Evolutionary conservation across 2,329 filamentous ascomycete species (phyloP).

Genomic region (Fusarium penzigii): DNA sequence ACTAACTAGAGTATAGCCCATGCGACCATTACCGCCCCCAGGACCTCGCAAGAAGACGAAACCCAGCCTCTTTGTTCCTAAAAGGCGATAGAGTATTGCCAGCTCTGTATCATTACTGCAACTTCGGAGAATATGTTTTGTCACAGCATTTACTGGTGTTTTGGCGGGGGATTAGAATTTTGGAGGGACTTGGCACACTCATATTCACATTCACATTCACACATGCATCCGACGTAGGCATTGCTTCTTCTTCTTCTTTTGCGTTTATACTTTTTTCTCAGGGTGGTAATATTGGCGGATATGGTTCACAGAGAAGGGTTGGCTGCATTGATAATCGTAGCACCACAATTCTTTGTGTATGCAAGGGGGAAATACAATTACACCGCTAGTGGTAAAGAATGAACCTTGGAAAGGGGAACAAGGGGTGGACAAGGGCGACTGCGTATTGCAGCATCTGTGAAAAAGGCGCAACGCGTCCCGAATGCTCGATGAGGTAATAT

Average conservation of each 20-base stretch:
- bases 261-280: not conserved
- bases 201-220: not conserved
- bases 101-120: not conserved
- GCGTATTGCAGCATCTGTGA: too few relatives aligned
- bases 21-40: conserved; percentile 26
- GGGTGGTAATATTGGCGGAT: not conserved
- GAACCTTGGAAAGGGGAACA: not conserved
- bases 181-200: not conserved
- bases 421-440: too few relatives aligned
- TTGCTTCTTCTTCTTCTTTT: not conserved
- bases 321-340: not conserved
- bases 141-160: not conserved
- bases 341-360: not conserved
- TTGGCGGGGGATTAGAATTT: not conserved
- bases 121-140: not conserved
- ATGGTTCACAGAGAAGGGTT: not conserved
- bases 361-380: not conserved
- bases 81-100: conserved; percentile 31
- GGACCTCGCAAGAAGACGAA: conserved; percentile 40
- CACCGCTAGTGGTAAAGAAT: not conserved
- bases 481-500: too few relatives aligned
- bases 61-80: conserved; percentile 48
- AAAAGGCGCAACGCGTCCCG: too few relatives aligned
- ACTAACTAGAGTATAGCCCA: conserved; percentile 19
- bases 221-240: not conserved